Base-by-base conservation (phyloP, 139 green algal species). In the Closterium sp. region DNA sequence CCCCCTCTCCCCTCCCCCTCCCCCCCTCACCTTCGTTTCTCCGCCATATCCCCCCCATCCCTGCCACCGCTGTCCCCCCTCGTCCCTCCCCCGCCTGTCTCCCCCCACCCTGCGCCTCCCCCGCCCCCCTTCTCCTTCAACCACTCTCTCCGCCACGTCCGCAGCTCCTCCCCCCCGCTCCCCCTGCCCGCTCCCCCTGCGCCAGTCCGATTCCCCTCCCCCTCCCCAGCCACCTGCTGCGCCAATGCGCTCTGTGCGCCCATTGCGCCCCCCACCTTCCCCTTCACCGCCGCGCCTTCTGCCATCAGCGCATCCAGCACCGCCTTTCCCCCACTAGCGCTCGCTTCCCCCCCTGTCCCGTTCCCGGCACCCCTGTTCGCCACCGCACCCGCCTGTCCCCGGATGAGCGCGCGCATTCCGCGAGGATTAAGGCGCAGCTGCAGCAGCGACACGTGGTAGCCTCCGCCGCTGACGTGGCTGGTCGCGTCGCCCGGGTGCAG, bases 11-110 rank as follows among this genome's bases (percentile, higher is more conserved):
- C 12, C 55, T 19, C 84, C 25, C 12, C 84, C 84, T 19, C 16
- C 9, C 84, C 84, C 84, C 84, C 84, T 87, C 33, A 83, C 84
- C 33, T 87, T 35, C 23, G 23, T 87, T 87, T 87, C 84, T 3
- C 19, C 19, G 33, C 33, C 84, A 83, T 87, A 34, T 87, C 33
- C 84, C 84, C 9, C 84, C 84, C 84, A 35, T 69, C 43, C 55
- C 55, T 19, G 55, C 55, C 55, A 76, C 25, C 25, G 55, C 55
- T 76, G 55, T 76, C 55, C 55, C 55, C 55, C 84, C 10, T 35
- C 84, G 33, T 19, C 33, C 84, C 84, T 76, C 12, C 55, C 25
- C 55, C 55, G 55, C 55, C 4, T 28, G 55, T 16, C 55, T 28
- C 25, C 55, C 55, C 7, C 55, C 9, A 16, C 12, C 55, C 55